Evolutionary conservation across 1,139 yeast genomes (phyloP).

Genomic region (Hansenula lynferdii): DNA sequence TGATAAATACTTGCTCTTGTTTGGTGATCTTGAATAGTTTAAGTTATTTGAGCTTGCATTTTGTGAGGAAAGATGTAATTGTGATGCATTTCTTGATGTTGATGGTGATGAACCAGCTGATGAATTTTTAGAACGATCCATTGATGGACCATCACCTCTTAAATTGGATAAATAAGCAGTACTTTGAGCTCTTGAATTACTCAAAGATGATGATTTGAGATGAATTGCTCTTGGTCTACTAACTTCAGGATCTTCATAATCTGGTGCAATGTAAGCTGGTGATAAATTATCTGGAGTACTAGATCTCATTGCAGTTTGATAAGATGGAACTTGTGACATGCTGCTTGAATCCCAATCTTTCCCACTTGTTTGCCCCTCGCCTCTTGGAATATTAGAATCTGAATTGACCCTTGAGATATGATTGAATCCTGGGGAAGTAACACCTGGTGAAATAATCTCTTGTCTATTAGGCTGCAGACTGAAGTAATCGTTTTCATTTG

Average conservation of each 20-base stretch:
- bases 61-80: conserved; percentile 4
- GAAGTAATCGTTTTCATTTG: conserved; percentile 17
- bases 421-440: conserved; percentile 46
- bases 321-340: conserved; percentile 75
- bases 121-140: conserved; percentile 7
- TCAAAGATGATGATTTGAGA: conserved; percentile 20
- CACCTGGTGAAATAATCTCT: conserved; percentile 33
- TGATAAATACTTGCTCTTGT: conserved; percentile 9
- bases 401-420: conserved; percentile 61
- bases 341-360: conserved; percentile 38
- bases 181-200: conserved; percentile 21
- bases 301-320: conserved; percentile 64
- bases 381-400: conserved; percentile 7
- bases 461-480: conserved; percentile 19
- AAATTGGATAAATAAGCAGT: conserved; percentile 18
- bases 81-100: conserved; percentile 16
- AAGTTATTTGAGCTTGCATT: not conserved
- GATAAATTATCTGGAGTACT: conserved; percentile 46
- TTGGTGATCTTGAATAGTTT: conserved; percentile 7
- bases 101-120: conserved; percentile 16
- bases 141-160: conserved; percentile 16
- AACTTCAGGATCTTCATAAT: conserved; percentile 17
- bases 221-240: conserved; percentile 22
- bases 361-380: conserved; percentile 1
- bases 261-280: conserved; percentile 55